Percentiles rank a stretch among this genome's conserved stretches.
Conservation (phyloP, 225 moss, liverwort and hornwort species). For the Pleurozium schreberi region DNA sequence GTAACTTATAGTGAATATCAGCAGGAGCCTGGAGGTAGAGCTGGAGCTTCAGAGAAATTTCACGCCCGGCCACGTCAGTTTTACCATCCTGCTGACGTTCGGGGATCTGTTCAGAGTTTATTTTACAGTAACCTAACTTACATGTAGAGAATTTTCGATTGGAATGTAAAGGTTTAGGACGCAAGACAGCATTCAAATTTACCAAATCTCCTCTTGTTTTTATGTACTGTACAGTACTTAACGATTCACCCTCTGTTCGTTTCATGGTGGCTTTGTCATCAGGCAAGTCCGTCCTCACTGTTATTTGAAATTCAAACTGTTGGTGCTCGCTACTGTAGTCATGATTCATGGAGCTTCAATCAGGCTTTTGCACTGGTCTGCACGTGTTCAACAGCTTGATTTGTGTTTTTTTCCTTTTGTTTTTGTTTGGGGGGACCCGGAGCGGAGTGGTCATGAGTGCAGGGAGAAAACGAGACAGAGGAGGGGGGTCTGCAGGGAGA, state of each 20-base stretch:
- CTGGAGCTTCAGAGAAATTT: slow-evolving; percentile 7
- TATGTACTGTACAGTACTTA: background rate
- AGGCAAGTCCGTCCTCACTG: background rate
- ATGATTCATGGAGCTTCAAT: background rate
- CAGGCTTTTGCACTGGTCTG: background rate
- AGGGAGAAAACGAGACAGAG: background rate
- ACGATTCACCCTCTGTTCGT: background rate
- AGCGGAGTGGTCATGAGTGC: background rate
- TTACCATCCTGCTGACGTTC: background rate
- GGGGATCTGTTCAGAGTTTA: slow-evolving; percentile 1
- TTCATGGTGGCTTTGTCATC: background rate
- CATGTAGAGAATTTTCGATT: background rate
- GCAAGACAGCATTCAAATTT: background rate
- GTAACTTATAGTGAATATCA: background rate
- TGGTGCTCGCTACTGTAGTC: background rate
- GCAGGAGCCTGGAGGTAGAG: slow-evolving; percentile 22
- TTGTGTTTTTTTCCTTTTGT: background rate
- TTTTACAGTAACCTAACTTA: background rate
- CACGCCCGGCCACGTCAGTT: slow-evolving; percentile 15
- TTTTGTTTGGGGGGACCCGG: background rate
- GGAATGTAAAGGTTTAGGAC: slow-evolving; percentile 5
- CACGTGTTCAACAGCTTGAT: background rate
- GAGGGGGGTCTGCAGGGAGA: background rate
- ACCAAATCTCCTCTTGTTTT: background rate
- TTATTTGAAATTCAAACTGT: background rate